A percentile compares a stretch with the other conserved stretches of the same genome.
These are phyloP conservation scores for Colletotrichum kahawae DNA, from an alignment of 2,329 filamentous ascomycete genomes.

Conservation along the genomic window DNA sequence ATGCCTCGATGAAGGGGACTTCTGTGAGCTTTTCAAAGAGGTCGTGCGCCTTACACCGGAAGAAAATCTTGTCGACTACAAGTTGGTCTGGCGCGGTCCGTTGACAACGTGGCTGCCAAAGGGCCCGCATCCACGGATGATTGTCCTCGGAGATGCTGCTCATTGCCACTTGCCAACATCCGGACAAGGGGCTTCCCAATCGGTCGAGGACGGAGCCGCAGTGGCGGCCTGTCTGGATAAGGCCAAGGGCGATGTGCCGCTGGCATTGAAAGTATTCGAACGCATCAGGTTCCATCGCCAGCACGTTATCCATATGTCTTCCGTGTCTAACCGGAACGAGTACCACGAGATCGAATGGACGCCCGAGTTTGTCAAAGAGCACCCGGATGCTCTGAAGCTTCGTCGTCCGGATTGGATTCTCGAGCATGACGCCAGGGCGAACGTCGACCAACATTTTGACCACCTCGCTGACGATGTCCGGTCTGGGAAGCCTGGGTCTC, in stretches of 20 bases:
- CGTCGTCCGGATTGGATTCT: neutral
- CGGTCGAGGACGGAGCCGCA: neutral
- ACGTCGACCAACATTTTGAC: neutral
- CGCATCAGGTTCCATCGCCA: neutral
- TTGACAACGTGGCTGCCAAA: neutral
- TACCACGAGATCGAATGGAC: neutral
- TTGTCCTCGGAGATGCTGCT: neutral
- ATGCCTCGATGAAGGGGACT: neutral
- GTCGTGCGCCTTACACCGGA: neutral
- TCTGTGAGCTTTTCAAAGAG: neutral
- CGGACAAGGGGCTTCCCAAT: neutral
- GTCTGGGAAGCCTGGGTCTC: neutral
- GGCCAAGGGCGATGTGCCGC: neutral
- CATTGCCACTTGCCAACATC: neutral
- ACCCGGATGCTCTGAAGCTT: neutral
- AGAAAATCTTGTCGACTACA: neutral
- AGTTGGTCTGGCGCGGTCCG: neutral
- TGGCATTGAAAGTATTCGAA: neutral
- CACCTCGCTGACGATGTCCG: neutral
- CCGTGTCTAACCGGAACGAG: neutral
- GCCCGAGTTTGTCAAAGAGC: neutral
- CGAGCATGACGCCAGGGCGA: neutral
- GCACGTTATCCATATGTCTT: neutral
- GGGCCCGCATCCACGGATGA: neutral
- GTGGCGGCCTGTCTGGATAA: neutral